Percentiles rank a stretch among this genome's conserved stretches.
Evolutionary conservation across 495 filamentous ascomycete species (phyloP).

Genomic region (Evernia prunastri): DNA sequence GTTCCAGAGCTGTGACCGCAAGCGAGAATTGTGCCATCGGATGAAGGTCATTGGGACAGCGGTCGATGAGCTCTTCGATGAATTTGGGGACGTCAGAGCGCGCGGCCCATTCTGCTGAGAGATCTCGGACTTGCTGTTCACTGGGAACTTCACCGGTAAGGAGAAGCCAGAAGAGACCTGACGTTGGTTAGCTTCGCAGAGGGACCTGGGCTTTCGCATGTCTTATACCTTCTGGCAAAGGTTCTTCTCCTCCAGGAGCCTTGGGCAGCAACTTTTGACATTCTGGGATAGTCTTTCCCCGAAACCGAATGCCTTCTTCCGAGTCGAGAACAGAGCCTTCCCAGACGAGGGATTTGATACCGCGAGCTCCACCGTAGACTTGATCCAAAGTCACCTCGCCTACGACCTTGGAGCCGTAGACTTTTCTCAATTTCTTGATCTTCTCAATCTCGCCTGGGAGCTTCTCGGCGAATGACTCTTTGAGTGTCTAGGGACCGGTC

Average conservation of each 20-base stretch:
- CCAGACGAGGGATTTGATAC: constrained; percentile 97
- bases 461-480: constrained; percentile 95
- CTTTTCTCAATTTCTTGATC: constrained; percentile 96
- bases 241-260: constrained; percentile 91
- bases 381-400: constrained; percentile 99
- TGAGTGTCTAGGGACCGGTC: constrained; percentile 65
- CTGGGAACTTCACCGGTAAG: constrained; percentile 93
- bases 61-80: constrained; percentile 97
- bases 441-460: constrained; percentile 95
- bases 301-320: constrained; percentile 98
- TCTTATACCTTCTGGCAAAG: constrained; percentile 76
- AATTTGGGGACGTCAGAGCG: constrained; percentile 94
- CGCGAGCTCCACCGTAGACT: constrained; percentile 97
- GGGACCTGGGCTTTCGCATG: background rate
- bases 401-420: constrained; percentile 87
- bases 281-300: constrained; percentile 96
- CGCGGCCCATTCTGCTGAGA: constrained; percentile 97
- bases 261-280: constrained; percentile 96
- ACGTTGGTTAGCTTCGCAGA: constrained; percentile 24
- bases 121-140: constrained; percentile 94
- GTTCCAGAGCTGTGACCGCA: constrained; percentile 95
- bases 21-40: constrained; percentile 99
- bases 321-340: constrained; percentile 97
- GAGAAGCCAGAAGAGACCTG: constrained; percentile 98
- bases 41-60: constrained; percentile 96